phyloP scores from a whole-genome alignment of 1,139 yeast species.

The Yamadazyma blattariae region DNA sequence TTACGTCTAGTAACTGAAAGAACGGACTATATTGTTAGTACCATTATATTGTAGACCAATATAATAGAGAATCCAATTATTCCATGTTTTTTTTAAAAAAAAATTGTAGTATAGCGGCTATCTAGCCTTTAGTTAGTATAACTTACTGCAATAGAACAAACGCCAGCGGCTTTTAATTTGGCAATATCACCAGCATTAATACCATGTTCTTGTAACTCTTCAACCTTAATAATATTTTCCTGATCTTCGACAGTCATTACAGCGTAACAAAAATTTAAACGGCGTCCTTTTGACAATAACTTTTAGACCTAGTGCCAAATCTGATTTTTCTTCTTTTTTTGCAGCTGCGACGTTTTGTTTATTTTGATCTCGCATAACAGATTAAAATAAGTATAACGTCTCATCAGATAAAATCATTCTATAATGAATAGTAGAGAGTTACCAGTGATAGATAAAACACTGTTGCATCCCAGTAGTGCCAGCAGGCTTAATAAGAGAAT shows the following conservation, averaged over 20 bases:
- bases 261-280: too few species aligned
- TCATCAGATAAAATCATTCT: too few species aligned
- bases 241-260: not conserved
- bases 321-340: not conserved
- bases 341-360: conserved; percentile 1
- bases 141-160: conserved; percentile 1
- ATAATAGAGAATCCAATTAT: too few species aligned
- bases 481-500: not conserved
- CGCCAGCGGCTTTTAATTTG: not conserved
- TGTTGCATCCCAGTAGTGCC: conserved; percentile 2
- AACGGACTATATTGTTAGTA: conserved; percentile 32
- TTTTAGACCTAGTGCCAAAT: too few species aligned
- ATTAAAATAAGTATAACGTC: too few species aligned
- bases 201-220: conserved; percentile 1
- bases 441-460: not conserved
- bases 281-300: not conserved
- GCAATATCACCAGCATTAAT: conserved; percentile 1
- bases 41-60: too few species aligned
- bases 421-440: not conserved
- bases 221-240: not conserved
- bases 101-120: too few species aligned
- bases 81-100: too few species aligned
- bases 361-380: too few species aligned
- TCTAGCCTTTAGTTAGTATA: conserved; percentile 28
- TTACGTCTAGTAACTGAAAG: not conserved